These are phyloP conservation scores for Talaromyces sp. DNA, from an alignment of 2,329 filamentous ascomycete genomes.

Conservation along the genomic window DNA sequence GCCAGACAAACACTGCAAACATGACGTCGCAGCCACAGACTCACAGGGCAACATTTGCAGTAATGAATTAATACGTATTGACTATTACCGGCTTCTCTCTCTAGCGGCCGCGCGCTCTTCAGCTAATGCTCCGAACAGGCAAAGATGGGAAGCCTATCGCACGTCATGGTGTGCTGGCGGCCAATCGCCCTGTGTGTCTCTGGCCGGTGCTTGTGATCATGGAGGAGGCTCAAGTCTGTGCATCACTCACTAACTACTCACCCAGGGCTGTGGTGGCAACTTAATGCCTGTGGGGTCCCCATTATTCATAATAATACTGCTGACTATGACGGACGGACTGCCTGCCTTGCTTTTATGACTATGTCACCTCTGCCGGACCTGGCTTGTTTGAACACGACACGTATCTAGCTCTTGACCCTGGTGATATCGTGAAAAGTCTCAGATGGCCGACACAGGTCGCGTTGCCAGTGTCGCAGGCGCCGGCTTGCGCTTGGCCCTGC, in stretches of 20 bases:
- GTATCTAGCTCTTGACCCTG: background rate
- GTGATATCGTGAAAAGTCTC: background rate
- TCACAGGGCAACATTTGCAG: no score
- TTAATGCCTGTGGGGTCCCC: background rate
- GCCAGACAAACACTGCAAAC: background rate
- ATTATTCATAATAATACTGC: background rate
- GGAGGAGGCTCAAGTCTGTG: background rate
- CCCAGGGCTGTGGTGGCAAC: background rate
- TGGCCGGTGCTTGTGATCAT: background rate
- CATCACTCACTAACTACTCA: no score
- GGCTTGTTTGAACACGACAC: background rate
- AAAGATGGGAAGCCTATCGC: background rate
- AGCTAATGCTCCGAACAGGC: background rate
- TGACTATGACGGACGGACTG: background rate
- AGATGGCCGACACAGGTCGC: conserved; percentile 7
- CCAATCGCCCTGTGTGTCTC: background rate
- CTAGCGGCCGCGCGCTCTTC: background rate
- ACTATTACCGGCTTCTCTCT: background rate
- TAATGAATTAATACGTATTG: no score
- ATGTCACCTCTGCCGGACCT: background rate
- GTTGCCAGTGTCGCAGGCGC: conserved; percentile 20
- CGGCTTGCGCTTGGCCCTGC: conserved; percentile 35
- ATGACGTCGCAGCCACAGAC: no score
- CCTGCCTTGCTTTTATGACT: background rate
- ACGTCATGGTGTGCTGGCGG: background rate